Conservation (phyloP, 768 basidiomycete genomes). For the Trametes villosa region DNA sequence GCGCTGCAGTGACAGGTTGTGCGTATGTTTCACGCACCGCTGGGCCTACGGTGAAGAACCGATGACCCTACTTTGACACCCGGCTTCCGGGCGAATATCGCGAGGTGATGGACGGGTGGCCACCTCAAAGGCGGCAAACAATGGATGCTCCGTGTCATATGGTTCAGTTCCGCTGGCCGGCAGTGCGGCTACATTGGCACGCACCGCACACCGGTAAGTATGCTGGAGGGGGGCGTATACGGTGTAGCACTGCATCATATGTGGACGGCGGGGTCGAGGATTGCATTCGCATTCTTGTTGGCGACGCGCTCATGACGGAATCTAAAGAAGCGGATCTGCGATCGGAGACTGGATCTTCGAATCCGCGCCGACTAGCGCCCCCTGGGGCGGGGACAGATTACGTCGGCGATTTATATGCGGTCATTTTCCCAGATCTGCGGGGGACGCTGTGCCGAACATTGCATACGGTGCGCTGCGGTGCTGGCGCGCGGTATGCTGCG, state of each 20-base stretch:
- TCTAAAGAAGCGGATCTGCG: constrained; percentile 27
- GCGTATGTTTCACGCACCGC: too few species aligned
- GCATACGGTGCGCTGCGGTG: constrained; percentile 5
- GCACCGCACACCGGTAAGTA: neutral
- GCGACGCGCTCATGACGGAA: constrained; percentile 17
- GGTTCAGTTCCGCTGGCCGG: neutral
- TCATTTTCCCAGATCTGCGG: constrained; percentile 17
- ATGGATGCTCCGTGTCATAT: neutral
- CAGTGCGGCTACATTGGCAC: too few species aligned
- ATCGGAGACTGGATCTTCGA: constrained; percentile 26
- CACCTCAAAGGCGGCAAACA: neutral
- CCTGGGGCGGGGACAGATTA: constrained; percentile 16
- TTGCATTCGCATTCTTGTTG: neutral
- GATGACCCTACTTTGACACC: too few species aligned
- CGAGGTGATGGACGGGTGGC: neutral
- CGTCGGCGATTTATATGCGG: constrained; percentile 16
- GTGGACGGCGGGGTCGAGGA: neutral
- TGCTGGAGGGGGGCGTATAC: neutral
- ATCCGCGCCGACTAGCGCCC: constrained; percentile 13
- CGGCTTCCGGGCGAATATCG: too few species aligned
- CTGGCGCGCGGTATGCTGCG: neutral
- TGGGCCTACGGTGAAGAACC: too few species aligned
- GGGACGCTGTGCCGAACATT: constrained; percentile 12
- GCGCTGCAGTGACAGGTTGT: too few species aligned
- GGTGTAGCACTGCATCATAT: constrained; percentile 4